Base-by-base conservation (phyloP, 768 basidiomycete species). In the Pisolithus albus region DNA sequence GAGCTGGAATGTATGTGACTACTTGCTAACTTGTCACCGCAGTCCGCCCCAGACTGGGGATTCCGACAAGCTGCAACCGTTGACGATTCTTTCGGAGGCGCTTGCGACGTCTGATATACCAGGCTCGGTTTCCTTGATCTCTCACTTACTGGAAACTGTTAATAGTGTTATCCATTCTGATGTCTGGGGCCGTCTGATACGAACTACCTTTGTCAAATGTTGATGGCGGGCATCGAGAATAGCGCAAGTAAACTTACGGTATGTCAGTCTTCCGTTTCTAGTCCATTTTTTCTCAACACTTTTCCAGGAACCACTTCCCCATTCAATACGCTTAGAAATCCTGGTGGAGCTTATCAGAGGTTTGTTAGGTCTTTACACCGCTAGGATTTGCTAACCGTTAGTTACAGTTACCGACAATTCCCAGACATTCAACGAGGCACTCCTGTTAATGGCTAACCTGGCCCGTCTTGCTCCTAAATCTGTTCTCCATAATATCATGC, bases 401-500 rank as follows among this genome's bases (percentile, higher is more conserved):
- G n/a, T 32, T 34, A 2, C 55, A 94, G 93, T 85, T 15, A 85
- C 92, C 2, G 81, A 82, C 41, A 96, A 94, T 60, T 94, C 95
- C 1, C 93, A 97, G 62, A 95, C 91, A 0, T 93, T 93, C 72
- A 84, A 97, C 58, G 89, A 95, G 65, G 92, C 92, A 0, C 72
- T 98, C 3, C 75, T 97, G 23, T 75, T 98, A 30, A 86, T 96
- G 69, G 86, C 92, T 5, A 86, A 77, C 55, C 68, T 98, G 50
- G 88, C 92, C 3, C 79, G 84, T 16, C 73, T 97, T 34, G 84
- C 86, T 0, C 93, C 95, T 0, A 91, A 94, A 51, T 88, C 92
- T 10, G 91, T 95, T 28, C 75, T 98, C 11, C 91, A 89, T 62
- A 92, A 95, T 59, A 79, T 97, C 47, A 96, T 99, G 91, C 95